These are phyloP conservation scores for Phialophora macrospora DNA, from an alignment of 2,329 filamentous ascomycete species.

Conservation along the genomic window DNA sequence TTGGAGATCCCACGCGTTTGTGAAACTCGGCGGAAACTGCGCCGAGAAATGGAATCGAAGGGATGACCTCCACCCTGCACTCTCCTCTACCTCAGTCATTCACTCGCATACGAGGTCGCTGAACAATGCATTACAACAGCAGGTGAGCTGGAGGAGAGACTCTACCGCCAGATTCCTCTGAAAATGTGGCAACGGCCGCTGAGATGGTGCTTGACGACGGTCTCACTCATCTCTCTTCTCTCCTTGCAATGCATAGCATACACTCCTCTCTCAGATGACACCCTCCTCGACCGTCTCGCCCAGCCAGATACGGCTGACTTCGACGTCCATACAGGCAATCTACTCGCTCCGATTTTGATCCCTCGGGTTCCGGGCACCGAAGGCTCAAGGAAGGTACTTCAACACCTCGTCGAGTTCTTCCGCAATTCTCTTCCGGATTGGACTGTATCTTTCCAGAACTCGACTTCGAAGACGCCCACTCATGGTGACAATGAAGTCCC, in stretches of 20 bases:
- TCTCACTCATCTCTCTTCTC: constrained; percentile 18
- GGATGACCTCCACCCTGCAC: neutral
- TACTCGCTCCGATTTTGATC: constrained; percentile 84
- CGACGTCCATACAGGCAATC: constrained; percentile 72
- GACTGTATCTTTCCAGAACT: constrained; percentile 84
- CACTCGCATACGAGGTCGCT: neutral
- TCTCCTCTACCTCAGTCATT: neutral
- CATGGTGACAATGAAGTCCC: constrained; percentile 73
- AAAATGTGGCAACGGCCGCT: constrained; percentile 24
- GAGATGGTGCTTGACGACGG: constrained; percentile 15
- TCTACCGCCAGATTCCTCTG: neutral
- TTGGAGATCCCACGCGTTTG: constrained; percentile 13
- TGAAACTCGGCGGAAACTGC: constrained; percentile 27
- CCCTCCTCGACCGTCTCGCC: constrained; percentile 69
- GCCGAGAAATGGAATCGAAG: constrained; percentile 22
- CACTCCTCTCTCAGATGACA: constrained; percentile 71
- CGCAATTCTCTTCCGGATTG: constrained; percentile 73
- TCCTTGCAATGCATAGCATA: constrained; percentile 51
- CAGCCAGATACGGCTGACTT: constrained; percentile 72
- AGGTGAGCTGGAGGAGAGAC: neutral
- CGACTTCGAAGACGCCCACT: constrained; percentile 79
- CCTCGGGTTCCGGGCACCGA: constrained; percentile 87
- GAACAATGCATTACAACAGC: neutral
- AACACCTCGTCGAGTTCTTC: constrained; percentile 87
- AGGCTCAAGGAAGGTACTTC: constrained; percentile 72